These are phyloP conservation scores for Agapanthus africanus DNA, from an alignment of 106 monocot species.

Conservation along the genomic window DNA sequence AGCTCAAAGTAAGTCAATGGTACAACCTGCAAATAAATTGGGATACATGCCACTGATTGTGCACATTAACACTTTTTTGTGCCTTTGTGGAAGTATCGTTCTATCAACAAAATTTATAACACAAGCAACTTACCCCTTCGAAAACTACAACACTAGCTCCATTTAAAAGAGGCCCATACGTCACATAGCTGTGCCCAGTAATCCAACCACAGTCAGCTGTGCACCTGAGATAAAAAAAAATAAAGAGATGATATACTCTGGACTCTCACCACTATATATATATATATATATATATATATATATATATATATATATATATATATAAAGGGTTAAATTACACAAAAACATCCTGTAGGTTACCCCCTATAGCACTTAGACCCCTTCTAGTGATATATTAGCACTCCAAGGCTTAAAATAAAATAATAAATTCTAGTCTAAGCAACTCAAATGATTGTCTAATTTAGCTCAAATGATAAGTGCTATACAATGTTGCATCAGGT, in stretches of 20 bases:
- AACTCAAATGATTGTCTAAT: too few relatives aligned
- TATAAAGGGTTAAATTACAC: too few relatives aligned
- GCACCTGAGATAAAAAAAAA: slow-evolving; percentile 64
- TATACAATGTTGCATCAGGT: too few relatives aligned
- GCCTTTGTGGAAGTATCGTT: background rate
- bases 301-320: too few relatives aligned
- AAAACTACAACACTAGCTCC: slow-evolving; percentile 84
- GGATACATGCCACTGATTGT: background rate
- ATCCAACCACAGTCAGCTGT: slow-evolving; percentile 99
- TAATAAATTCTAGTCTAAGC: too few relatives aligned
- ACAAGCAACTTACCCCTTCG: slow-evolving; percentile 71
- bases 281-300: too few relatives aligned
- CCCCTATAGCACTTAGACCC: too few relatives aligned
- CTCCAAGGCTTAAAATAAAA: too few relatives aligned
- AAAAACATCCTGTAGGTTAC: too few relatives aligned
- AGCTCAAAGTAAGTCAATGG: background rate
- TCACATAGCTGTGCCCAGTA: slow-evolving; percentile 97
- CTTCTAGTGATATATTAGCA: too few relatives aligned
- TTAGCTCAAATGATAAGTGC: too few relatives aligned
- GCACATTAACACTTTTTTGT: background rate
- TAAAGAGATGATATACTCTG: background rate
- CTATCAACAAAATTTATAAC: background rate
- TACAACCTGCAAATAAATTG: background rate
- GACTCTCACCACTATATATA: too few relatives aligned
- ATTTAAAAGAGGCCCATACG: slow-evolving; percentile 98